Evolutionary conservation across 1,139 yeast species (phyloP).

Genomic region (Saccharomycopsis hybrid): DNA sequence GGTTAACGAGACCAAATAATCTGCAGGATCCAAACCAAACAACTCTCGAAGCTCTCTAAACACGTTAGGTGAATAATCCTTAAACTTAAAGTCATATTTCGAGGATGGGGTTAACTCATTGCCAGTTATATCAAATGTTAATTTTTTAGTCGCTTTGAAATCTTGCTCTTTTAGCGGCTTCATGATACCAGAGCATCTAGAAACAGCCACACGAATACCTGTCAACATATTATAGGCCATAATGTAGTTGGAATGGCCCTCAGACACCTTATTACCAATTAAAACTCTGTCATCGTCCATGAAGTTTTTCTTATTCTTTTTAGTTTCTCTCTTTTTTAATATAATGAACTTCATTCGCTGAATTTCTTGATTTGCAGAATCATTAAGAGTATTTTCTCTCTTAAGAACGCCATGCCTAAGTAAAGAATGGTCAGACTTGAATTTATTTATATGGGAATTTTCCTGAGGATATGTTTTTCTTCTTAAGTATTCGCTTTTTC

Average conservation of each 20-base stretch:
- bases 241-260: slow-evolving; percentile 89
- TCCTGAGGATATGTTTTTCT: slow-evolving; percentile 5
- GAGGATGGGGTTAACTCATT: slow-evolving; percentile 89
- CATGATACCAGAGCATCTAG: slow-evolving; percentile 84
- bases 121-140: slow-evolving; percentile 83
- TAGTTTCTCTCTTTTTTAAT: slow-evolving; percentile 16
- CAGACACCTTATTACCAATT: slow-evolving; percentile 78
- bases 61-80: slow-evolving; percentile 93
- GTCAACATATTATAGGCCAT: slow-evolving; percentile 97
- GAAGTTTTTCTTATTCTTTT: slow-evolving; percentile 22
- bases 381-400: slow-evolving; percentile 10
- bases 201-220: slow-evolving; percentile 92
- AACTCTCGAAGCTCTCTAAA: slow-evolving; percentile 74
- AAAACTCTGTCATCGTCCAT: slow-evolving; percentile 59
- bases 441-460: background rate
- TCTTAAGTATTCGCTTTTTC: background rate
- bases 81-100: slow-evolving; percentile 91
- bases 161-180: slow-evolving; percentile 64
- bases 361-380: slow-evolving; percentile 19
- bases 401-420: background rate
- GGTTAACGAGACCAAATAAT: slow-evolving; percentile 84
- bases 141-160: slow-evolving; percentile 64
- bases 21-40: slow-evolving; percentile 93
- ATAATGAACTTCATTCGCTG: slow-evolving; percentile 19
- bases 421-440: background rate